These are phyloP conservation scores for Teratosphaeria epicoccoides DNA, from an alignment of 2,329 filamentous ascomycete genomes.

Conservation along the genomic window DNA sequence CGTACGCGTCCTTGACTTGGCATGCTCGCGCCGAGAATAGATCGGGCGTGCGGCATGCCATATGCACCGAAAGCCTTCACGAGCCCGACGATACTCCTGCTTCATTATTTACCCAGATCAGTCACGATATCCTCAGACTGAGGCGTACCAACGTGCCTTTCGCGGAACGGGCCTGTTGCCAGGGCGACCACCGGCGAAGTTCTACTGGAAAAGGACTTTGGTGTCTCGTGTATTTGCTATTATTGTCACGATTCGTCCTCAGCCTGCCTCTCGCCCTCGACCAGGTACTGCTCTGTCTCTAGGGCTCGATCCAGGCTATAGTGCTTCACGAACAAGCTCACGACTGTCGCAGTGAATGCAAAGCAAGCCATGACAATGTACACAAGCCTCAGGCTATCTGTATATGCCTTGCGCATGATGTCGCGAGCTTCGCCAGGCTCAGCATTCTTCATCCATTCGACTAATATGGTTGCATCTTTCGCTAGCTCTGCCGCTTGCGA, in stretches of 20 bases:
- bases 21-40: too few relatives aligned
- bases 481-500: slow-evolving; percentile 1
- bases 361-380: slow-evolving; percentile 3
- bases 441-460: slow-evolving; percentile 1
- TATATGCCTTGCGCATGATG: slow-evolving; percentile 1
- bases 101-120: too few relatives aligned
- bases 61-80: too few relatives aligned
- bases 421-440: background rate
- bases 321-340: slow-evolving; percentile 4
- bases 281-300: slow-evolving; percentile 4
- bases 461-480: slow-evolving; percentile 2
- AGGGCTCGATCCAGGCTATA: slow-evolving; percentile 1
- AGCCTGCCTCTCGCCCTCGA: background rate
- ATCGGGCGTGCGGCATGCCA: too few relatives aligned
- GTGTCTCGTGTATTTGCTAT: background rate
- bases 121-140: too few relatives aligned
- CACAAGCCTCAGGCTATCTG: slow-evolving; percentile 1
- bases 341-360: background rate
- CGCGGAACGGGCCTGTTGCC: too few relatives aligned
- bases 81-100: too few relatives aligned
- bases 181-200: too few relatives aligned
- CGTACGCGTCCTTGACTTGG: too few relatives aligned
- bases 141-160: too few relatives aligned
- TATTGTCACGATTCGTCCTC: background rate
- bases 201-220: background rate